Conservation (phyloP, 768 basidiomycete species). For the Cystofilobasidium capitatum region DNA sequence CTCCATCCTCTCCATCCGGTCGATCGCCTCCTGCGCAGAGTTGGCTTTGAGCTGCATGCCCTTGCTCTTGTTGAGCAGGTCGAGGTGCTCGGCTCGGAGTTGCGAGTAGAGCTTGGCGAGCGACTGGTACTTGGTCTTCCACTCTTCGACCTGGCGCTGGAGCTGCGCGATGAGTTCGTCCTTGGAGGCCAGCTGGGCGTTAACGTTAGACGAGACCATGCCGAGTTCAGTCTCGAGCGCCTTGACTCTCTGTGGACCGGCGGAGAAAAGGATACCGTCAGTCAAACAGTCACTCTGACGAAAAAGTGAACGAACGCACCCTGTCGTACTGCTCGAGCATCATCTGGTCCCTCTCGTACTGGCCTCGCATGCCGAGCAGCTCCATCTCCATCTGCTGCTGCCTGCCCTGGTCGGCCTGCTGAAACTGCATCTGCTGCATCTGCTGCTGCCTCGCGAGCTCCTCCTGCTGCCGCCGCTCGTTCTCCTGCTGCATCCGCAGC, state of each 20-base stretch:
- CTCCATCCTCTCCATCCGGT: conserved; percentile 98
- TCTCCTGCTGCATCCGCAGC: conserved; percentile 76
- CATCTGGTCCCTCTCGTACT: conserved; percentile 96
- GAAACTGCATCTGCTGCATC: conserved; percentile 57
- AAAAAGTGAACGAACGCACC: conserved; percentile 45
- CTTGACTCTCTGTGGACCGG: conserved; percentile 67
- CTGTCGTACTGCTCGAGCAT: conserved; percentile 95
- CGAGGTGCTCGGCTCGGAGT: conserved; percentile 90
- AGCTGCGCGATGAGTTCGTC: conserved; percentile 92
- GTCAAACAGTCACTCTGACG: background rate
- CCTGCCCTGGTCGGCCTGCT: conserved; percentile 54
- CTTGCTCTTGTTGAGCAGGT: conserved; percentile 95
- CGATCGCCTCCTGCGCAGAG: conserved; percentile 94
- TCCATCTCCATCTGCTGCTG: conserved; percentile 78
- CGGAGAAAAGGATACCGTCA: conserved; percentile 27
- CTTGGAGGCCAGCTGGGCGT: conserved; percentile 77
- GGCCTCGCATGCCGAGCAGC: conserved; percentile 83
- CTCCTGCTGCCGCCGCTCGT: conserved; percentile 79
- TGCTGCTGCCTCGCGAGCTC: conserved; percentile 63
- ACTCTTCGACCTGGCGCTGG: conserved; percentile 89
- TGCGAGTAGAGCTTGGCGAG: conserved; percentile 98
- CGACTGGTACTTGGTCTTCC: conserved; percentile 98
- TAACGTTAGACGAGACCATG: conserved; percentile 63
- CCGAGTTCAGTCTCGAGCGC: conserved; percentile 81
- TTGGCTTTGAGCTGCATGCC: conserved; percentile 95